Evolutionary conservation across 768 basidiomycete species (phyloP).

Genomic region (Imleria badia): DNA sequence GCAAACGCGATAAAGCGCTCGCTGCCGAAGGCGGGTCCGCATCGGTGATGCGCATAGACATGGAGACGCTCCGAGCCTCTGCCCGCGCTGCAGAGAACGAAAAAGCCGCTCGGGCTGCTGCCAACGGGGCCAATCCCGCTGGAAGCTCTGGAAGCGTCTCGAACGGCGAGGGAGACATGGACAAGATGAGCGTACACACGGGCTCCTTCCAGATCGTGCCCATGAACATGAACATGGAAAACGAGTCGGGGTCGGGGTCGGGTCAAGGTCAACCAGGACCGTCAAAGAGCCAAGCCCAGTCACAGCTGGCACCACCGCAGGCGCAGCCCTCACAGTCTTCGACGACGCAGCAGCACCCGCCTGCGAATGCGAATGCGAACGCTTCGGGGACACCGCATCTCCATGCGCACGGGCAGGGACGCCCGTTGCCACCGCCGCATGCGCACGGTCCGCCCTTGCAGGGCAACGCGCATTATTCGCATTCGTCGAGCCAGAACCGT

Average conservation of each 20-base stretch:
- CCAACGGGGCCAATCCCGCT: slow-evolving; percentile 28
- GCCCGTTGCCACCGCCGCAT: slow-evolving; percentile 10
- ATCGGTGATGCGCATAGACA: slow-evolving; percentile 54
- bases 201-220: slow-evolving; percentile 56
- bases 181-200: slow-evolving; percentile 46
- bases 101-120: slow-evolving; percentile 30
- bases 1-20: slow-evolving; percentile 68
- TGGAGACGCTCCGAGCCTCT: slow-evolving; percentile 75
- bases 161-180: slow-evolving; percentile 14
- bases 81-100: slow-evolving; percentile 54
- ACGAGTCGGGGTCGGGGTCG: slow-evolving; percentile 10
- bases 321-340: slow-evolving; percentile 10
- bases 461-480: slow-evolving; percentile 6
- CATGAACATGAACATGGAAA: slow-evolving; percentile 22
- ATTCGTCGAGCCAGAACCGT: slow-evolving; percentile 6
- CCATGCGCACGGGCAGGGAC: slow-evolving; percentile 15
- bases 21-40: slow-evolving; percentile 51
- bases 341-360: slow-evolving; percentile 14
- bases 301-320: slow-evolving; percentile 3
- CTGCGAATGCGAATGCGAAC: slow-evolving; percentile 1
- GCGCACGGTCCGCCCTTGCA: slow-evolving; percentile 5
- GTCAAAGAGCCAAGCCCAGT: not conserved
- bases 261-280: slow-evolving; percentile 5
- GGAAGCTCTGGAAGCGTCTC: slow-evolving; percentile 5
- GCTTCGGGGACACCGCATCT: slow-evolving; percentile 18